Conservation (phyloP, 345 rosid genomes). For the Eucalyptus polyanthemos region DNA sequence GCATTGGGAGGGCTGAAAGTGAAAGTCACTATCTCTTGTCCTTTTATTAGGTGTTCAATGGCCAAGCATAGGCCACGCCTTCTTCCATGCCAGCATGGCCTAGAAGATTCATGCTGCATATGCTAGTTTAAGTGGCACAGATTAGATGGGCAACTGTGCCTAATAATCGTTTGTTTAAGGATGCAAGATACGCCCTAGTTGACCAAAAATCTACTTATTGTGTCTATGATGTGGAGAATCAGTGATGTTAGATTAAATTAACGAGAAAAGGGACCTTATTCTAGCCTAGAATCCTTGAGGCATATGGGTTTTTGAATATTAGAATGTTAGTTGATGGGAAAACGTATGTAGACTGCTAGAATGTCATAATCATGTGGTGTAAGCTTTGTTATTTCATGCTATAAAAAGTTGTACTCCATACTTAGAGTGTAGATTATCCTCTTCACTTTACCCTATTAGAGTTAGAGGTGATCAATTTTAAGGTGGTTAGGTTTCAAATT, state of each 20-base stretch:
- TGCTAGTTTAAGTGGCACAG: not conserved
- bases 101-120: not conserved
- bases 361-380: not conserved
- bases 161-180: not conserved
- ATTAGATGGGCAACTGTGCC: not conserved
- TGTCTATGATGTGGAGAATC: not conserved
- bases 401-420: not conserved
- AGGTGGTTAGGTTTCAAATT: accelerated
- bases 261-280: not conserved
- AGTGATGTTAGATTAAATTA: not conserved
- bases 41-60: not conserved
- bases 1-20: not conserved
- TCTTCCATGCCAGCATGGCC: not conserved
- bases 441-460: not conserved
- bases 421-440: not conserved
- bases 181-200: not conserved
- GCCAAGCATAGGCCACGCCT: not conserved
- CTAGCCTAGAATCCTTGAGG: not conserved
- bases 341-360: not conserved
- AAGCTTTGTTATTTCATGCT: not conserved
- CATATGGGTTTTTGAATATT: not conserved
- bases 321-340: not conserved
- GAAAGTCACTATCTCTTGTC: not conserved
- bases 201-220: not conserved
- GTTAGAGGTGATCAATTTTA: not conserved